Percentiles rank a stretch among this genome's conserved stretches.
These are phyloP conservation scores for Rubia balearica DNA, from an alignment of 305 asterid species.

Conservation along the genomic window DNA sequence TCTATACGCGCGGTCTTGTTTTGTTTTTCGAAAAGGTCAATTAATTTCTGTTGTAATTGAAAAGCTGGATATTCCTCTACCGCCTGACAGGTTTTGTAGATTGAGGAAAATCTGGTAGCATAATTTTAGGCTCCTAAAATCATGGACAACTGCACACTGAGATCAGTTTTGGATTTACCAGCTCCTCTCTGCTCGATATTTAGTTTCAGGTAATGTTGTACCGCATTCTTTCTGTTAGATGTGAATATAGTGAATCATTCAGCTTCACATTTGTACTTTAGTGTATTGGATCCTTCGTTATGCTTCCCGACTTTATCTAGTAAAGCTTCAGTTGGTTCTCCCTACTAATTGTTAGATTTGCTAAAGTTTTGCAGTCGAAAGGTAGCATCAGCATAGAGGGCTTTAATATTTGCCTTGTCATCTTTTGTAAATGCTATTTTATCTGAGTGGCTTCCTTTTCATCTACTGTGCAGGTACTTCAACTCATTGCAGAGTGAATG, in stretches of 20 bases:
- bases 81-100: background rate
- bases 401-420: background rate
- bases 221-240: conserved; percentile 9
- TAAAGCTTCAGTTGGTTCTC: background rate
- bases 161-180: conserved; percentile 72
- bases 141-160: conserved; percentile 53
- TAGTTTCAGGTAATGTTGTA: conserved; percentile 65
- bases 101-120: background rate
- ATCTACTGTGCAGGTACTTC: conserved; percentile 53
- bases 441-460: conserved; percentile 11
- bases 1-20: background rate
- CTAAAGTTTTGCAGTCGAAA: background rate
- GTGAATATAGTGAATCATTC: background rate
- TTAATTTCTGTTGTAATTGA: background rate
- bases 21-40: background rate
- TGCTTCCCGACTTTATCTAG: background rate
- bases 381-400: background rate
- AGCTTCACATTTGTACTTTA: background rate
- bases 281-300: conserved; percentile 1
- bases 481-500: conserved; percentile 96
- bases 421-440: background rate
- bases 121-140: conserved; percentile 16
- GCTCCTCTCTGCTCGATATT: conserved; percentile 59
- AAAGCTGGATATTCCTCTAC: background rate
- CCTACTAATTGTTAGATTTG: background rate